Base-by-base conservation (phyloP, 345 rosid species). In the Hibiscus syriacus region DNA sequence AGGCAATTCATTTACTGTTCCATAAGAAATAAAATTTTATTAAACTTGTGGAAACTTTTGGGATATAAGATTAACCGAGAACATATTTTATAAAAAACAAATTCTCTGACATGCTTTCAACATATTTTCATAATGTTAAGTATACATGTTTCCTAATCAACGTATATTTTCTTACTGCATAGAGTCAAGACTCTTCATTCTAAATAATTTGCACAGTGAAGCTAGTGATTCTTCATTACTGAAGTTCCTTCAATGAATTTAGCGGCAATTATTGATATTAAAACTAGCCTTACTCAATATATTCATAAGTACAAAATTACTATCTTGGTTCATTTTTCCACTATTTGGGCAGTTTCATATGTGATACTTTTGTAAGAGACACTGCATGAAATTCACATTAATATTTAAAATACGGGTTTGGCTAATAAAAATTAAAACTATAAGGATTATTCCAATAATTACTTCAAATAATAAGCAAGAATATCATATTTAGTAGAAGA, bases 401-500 rank as follows among this genome's bases (percentile, higher is more conserved):
- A 34, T 19, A 60, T 60, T 60, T 34, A 60, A 34, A 60, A 38
- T 38, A 38, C 10, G 12, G 1, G 19, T 38, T 20, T 11, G 19
- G 49, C 9, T 60, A 38, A 5, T 38, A 20, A 38, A 14, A 60
- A 20, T 38, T 22, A 38, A 60, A 25, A 41, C 7, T 25, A 6
- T 63, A 63, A 3, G 22, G 34, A 63, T 43, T 25, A 43, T 25
- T 63, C 25, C 23, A 34, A 22, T 8, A 63, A 25, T 43, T 25
- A 63, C 67, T 36, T 63, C 36, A 63, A 63, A 63, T 63, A 2
- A 43, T 14, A 63, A 41, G 53, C 53, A 63, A 0, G 53, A 7
- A 25, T 63, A 26, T 63, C 34, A 63, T 25, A 25, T 63, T 63
- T 63, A n/a, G 36, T 43, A 43, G 22, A 25, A 63, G 53, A 36